These are phyloP conservation scores for Aspergillus sp. DNA, from an alignment of 2,329 filamentous ascomycete species.

Conservation along the genomic window DNA sequence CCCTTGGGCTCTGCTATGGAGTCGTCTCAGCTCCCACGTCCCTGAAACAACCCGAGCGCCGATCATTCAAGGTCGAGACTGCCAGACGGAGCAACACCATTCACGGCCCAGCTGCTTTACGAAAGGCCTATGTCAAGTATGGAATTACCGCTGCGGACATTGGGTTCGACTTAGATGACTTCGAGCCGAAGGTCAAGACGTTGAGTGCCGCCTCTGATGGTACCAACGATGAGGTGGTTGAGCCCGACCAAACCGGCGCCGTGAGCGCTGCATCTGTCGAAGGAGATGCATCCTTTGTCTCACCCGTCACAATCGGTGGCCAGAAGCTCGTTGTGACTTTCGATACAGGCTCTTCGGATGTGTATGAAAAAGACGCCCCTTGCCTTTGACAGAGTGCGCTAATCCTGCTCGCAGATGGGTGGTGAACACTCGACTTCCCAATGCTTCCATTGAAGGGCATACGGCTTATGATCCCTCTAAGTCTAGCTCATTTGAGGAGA, in stretches of 20 bases:
- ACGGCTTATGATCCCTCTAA: conserved; percentile 55
- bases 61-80: conserved; percentile 63
- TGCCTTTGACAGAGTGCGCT: neutral
- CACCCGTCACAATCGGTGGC: conserved; percentile 67
- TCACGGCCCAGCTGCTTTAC: conserved; percentile 62
- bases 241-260: conserved; percentile 48
- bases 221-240: conserved; percentile 26
- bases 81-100: conserved; percentile 57
- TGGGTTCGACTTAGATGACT: conserved; percentile 37
- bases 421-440: conserved; percentile 62
- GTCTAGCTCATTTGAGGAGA: conserved; percentile 51
- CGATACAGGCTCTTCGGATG: conserved; percentile 73
- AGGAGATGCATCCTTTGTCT: conserved; percentile 69
- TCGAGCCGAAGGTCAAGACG: conserved; percentile 28
- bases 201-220: conserved; percentile 23
- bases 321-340: conserved; percentile 70
- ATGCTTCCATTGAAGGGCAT: conserved; percentile 51
- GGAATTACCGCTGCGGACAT: conserved; percentile 52
- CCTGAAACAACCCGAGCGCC: conserved; percentile 25
- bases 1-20: conserved; percentile 32
- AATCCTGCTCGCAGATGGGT: conserved; percentile 57
- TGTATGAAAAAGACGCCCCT: conserved; percentile 45
- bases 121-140: conserved; percentile 69
- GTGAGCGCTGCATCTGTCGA: conserved; percentile 65
- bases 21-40: conserved; percentile 35